Conservation (phyloP, 805 yeast genomes). For the Cyberlindnera japonica region DNA sequence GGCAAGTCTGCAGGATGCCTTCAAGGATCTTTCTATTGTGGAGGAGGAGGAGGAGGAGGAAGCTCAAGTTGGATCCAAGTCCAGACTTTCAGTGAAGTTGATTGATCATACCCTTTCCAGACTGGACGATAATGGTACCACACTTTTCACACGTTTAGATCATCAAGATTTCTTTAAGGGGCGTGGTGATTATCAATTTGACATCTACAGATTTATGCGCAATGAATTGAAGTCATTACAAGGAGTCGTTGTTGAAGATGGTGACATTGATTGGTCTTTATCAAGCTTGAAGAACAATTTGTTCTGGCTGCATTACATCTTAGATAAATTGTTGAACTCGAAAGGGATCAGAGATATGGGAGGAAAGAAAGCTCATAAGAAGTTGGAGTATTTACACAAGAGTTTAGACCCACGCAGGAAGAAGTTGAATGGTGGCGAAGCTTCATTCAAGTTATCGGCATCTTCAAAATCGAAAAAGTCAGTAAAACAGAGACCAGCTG, state of each 20-base stretch:
- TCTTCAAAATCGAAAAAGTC: constrained; percentile 11
- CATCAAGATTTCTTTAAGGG: constrained; percentile 61
- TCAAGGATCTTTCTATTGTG: constrained; percentile 22
- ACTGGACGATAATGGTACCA: constrained; percentile 32
- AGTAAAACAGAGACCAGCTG: constrained; percentile 14
- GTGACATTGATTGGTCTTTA: constrained; percentile 44
- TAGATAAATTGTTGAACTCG: constrained; percentile 42
- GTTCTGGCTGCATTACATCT: constrained; percentile 62
- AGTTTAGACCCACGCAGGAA: constrained; percentile 34
- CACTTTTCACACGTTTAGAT: constrained; percentile 54
- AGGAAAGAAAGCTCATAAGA: constrained; percentile 27
- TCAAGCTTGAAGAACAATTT: constrained; percentile 50
- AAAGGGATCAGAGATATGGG: constrained; percentile 32
- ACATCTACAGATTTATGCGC: constrained; percentile 57
- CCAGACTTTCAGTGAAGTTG: constrained; percentile 38
- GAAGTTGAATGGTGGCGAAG: constrained; percentile 20
- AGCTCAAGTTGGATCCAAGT: no score
- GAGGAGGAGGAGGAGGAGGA: constrained; percentile 8
- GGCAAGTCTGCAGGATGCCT: constrained; percentile 18
- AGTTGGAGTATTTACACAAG: constrained; percentile 29
- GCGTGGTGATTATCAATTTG: constrained; percentile 58
- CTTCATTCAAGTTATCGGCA: constrained; percentile 16
- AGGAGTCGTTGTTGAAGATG: constrained; percentile 13
- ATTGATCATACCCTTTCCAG: constrained; percentile 59
- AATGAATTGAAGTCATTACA: constrained; percentile 21